Base-by-base conservation (phyloP, 148 eudicot species). In the Vaccinium corymbosum region DNA sequence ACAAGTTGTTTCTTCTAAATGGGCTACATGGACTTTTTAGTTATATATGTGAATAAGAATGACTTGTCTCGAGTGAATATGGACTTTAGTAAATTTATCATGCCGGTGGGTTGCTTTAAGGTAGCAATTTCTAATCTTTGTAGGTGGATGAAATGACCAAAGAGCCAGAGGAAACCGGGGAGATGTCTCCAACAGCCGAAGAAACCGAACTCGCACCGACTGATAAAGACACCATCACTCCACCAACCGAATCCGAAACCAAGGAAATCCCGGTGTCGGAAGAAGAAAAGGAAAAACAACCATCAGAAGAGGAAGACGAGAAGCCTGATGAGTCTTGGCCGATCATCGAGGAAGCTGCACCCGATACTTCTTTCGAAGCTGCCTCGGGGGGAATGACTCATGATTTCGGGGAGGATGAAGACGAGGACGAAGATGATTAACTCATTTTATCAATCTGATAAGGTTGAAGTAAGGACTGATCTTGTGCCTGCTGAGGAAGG, bases 381-480 rank as follows among this genome's bases (percentile, higher is more conserved):
- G 25, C 29, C 79, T 48, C 6, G 0, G 55, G 79, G 14, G 27
- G 55, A 1, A 7, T 13, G 79, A 19, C 50, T 0, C 50, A 16
- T 46, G 51, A 76, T 0, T 49, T 42, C 3, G 51, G n/a, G 0
- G 79, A 76, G 49, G 79, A 76, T 0, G 79, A 48, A 48, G 79
- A 76, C 13, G 79, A 76, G 50, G 79, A 75, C 49, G 52, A 76
- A 13, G 79, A 46, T 27, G 55, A 68, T 29, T 68, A 27, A 68
- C 1, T 62, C 68, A 20, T 25, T 62, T 62, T 19, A n/a, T 22
- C 29, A 25, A 42, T 42, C 25, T 25, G 29, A 22, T 68, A 27
- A 29, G 73, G 42, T 29, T 3, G 42, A 68, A 10, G 35, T 0
- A 68, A 68, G 15, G 42, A 12, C 16, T 4, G 19, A 12, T 62